Evolutionary conservation across 2,329 filamentous ascomycete genomes (phyloP), one percentile per base, ranked within the genome.

Genomic region (Tolypocladium tundrense): DNA sequence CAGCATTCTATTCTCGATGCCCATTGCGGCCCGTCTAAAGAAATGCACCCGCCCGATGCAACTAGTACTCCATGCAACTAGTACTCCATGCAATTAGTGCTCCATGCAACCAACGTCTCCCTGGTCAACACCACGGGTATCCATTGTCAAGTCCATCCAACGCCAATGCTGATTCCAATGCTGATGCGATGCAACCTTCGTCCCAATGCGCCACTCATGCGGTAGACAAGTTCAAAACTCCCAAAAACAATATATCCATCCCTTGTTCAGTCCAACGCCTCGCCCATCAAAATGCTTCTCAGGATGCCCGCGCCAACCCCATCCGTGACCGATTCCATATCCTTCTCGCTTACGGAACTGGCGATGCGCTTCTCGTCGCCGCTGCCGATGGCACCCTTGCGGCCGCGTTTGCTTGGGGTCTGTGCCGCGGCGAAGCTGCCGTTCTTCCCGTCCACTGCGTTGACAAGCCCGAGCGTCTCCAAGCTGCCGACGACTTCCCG

Each of bases 401-500:
- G 80, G 1, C 83, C 81, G 57, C 84, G 84, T 67, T 87, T 88
- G 63, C 87, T 88, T 1, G 90, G 89, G 10, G 88, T 91, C 61
- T 86, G 84, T 39, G 83, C 68, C 66, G 77, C 74, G 50, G 82
- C 73, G 67, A 88, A 86, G 62, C 81, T 89, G 52, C 84, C 88
- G 54, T 77, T 87, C 76, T 82, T 90, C 65, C 77, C 89, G 76
- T 81, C 90, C 69, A 75, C 89, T 67, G 74, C 87, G 72, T 70
- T 87, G 7, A 97, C 80, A 27, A 97, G 77, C 1, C 90, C 92
- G 53, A 96, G 75, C 0, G 92, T 94, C 75, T 99, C 94, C 56
- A 99, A 74, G 65, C 90, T 95, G 41, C 88, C 86, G 24, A 97
- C 80, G 6, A 99, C 92, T 72, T 99, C 94, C 59, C 91, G 85